Evolutionary conservation across 2,329 filamentous ascomycete species (phyloP), one percentile per base, ranked within the genome.

Genomic region (Bipolaris cookei): DNA sequence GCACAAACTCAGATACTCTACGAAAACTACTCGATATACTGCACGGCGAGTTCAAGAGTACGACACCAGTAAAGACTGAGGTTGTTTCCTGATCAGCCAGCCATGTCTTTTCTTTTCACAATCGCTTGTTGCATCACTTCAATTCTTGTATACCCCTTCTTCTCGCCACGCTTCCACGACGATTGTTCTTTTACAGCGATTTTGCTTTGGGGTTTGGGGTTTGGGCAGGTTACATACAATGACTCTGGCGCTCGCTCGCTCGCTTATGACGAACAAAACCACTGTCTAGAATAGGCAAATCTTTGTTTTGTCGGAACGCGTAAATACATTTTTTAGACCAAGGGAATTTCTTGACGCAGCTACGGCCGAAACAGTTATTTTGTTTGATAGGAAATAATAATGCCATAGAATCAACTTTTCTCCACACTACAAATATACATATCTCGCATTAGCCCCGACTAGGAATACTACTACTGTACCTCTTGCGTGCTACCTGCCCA

Each of bases 1-100:
- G 65, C 48, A 73, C 65, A 41, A 73, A 71, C 49, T 68, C 68
- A 39, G 73, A 78, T 46, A 76, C 73, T 2, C 63, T 78, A 6
- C 62, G 75, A 8, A 78, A 76, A 51, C 59, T 78, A 13, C 58
- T 78, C 11, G 72, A 74, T 14, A 78, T 78, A 41, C 42, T 78
- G 34, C 75, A 77, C 47, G 75, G 73, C 14, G 76, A 77, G 47
- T 63, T 76, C 58, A 75, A 73, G 54, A 61, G 61, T 3, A 49
- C 58, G 10, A 52, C 54, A 30, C 30, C 56, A 23, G 64, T 72
- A 4, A 74, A 74, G 48, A 64, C 56, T 16, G 67, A 70, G 47
- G 47, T n/a, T 11, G 50, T 46, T 16, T 59, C 18, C 32, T 39
- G 23, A 11, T 10, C 23, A 42, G 14, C 6, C 11, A 25, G 25